These are phyloP conservation scores for Alternaria consortialis DNA, from an alignment of 2,329 filamentous ascomycete genomes.

Conservation along the genomic window DNA sequence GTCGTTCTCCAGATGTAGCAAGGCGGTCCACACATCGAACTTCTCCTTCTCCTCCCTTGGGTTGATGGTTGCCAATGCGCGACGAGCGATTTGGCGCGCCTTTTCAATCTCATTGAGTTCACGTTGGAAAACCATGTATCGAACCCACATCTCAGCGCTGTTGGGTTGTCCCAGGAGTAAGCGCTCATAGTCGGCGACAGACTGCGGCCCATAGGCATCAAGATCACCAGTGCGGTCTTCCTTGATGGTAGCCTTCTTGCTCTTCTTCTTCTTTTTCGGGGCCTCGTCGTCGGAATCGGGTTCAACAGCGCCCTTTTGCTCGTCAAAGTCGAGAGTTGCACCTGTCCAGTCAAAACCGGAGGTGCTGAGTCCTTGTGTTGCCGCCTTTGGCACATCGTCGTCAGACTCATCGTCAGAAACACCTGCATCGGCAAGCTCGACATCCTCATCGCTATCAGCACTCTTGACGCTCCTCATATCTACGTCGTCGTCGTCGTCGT, in stretches of 20 bases:
- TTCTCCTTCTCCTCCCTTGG: constrained; percentile 92
- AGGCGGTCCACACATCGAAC: constrained; percentile 92
- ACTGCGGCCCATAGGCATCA: constrained; percentile 87
- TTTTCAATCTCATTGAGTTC: constrained; percentile 88
- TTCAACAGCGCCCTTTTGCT: constrained; percentile 64
- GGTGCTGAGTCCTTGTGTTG: constrained; percentile 66
- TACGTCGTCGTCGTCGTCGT: constrained; percentile 50
- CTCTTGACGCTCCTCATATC: constrained; percentile 58
- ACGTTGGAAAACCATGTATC: constrained; percentile 99
- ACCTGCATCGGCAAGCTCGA: constrained; percentile 44
- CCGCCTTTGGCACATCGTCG: constrained; percentile 21
- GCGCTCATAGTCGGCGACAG: constrained; percentile 90
- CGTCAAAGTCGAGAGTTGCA: constrained; percentile 60
- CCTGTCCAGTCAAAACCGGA: constrained; percentile 91
- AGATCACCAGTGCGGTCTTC: constrained; percentile 92
- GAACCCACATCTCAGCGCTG: constrained; percentile 91
- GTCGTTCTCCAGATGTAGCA: constrained; percentile 91
- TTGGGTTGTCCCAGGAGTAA: constrained; percentile 91
- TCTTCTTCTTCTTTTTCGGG: constrained; percentile 72
- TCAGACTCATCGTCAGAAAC: constrained; percentile 48
- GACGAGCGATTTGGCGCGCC: constrained; percentile 87
- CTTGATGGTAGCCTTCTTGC: constrained; percentile 78
- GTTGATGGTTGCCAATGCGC: constrained; percentile 89
- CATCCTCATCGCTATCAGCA: constrained; percentile 45
- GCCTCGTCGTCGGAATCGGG: constrained; percentile 62